Conservation (phyloP, 164 flowering plant species). For the Magnolia officinalis region DNA sequence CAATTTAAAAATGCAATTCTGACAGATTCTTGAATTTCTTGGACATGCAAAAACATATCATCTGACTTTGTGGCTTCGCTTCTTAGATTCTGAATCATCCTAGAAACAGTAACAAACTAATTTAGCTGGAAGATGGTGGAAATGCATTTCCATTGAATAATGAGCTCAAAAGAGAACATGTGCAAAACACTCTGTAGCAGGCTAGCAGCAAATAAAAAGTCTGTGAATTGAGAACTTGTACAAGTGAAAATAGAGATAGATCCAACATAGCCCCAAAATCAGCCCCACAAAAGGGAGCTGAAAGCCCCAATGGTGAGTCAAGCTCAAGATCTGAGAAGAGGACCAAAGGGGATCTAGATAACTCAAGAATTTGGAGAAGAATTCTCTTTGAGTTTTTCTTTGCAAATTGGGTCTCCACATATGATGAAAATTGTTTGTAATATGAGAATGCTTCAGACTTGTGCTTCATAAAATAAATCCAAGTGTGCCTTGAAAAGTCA, state of each 20-base stretch:
- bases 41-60: conserved; percentile 61
- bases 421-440: too few relatives aligned
- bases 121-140: neutral
- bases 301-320: neutral
- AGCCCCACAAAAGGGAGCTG: neutral
- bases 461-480: too few relatives aligned
- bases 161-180: neutral
- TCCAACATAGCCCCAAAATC: neutral
- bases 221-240: neutral
- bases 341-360: neutral
- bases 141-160: neutral
- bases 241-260: neutral
- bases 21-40: conserved; percentile 85
- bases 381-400: too few relatives aligned
- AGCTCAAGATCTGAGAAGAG: neutral
- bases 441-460: too few relatives aligned
- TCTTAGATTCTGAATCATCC: conserved; percentile 70
- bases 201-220: neutral
- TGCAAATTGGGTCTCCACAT: too few relatives aligned
- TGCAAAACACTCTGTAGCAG: neutral
- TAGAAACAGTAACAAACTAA: conserved; percentile 28
- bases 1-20: conserved; percentile 85
- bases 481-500: too few relatives aligned
- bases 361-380: too few relatives aligned
- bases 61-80: conserved; percentile 67